Evolutionary conservation across 2,329 filamentous ascomycete species (phyloP).

Genomic region (Alternaria sp.): DNA sequence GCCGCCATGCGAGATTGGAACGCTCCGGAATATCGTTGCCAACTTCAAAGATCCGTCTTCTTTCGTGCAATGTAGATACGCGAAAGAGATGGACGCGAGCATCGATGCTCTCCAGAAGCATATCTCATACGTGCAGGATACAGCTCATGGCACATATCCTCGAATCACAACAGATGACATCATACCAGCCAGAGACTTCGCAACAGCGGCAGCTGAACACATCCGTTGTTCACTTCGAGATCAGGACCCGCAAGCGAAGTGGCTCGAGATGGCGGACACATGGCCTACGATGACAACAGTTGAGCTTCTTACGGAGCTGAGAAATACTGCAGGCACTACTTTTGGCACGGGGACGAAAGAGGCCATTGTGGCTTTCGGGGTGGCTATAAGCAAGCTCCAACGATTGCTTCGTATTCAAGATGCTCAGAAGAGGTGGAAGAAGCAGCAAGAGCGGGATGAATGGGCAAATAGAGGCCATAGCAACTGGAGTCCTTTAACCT

Average conservation of each 20-base stretch:
- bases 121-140: constrained; percentile 2
- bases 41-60: constrained; percentile 35
- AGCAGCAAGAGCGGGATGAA: constrained; percentile 54
- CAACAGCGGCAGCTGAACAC: constrained; percentile 10
- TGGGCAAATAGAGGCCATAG: constrained; percentile 59
- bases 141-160: constrained; percentile 7
- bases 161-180: constrained; percentile 21
- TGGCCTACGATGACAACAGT: constrained; percentile 59
- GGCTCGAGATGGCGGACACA: constrained; percentile 55
- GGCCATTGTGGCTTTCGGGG: constrained; percentile 55
- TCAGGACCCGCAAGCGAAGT: constrained; percentile 46
- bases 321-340: constrained; percentile 40
- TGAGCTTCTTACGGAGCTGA: constrained; percentile 60
- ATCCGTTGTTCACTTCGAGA: constrained; percentile 19
- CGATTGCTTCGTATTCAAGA: constrained; percentile 56
- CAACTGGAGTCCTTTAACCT: constrained; percentile 63
- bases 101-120: constrained; percentile 41
- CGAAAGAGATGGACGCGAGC: constrained; percentile 49
- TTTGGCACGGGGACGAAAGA: constrained; percentile 54
- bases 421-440: constrained; percentile 34
- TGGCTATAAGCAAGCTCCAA: constrained; percentile 58
- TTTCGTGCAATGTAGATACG: constrained; percentile 53
- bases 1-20: constrained; percentile 12
- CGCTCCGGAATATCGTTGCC: constrained; percentile 27
- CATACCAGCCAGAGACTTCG: constrained; percentile 27